Evolutionary conservation across 176 grass and related monocot genomes (phyloP), one percentile per base, ranked within the genome.

Genomic region (Tuctoria greenei): DNA sequence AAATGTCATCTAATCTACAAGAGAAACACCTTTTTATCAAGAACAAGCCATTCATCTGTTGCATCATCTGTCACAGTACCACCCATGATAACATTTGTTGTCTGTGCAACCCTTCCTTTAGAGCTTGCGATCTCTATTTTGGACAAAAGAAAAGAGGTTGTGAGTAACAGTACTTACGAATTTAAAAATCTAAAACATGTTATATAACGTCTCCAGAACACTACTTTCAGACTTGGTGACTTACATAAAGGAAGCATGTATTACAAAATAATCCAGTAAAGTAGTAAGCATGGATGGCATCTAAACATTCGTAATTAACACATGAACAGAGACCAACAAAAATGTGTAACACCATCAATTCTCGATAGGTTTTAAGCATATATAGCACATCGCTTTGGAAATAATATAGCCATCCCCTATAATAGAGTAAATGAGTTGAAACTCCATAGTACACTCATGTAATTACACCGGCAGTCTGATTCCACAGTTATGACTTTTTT

Each of bases 41-140:
- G 92, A 76, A 62, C 69, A 75, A 89, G 66, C 92, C 92, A 95
- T 80, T 95, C 88, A 56, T 89, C 76, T 4, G 86, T 82, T 59
- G 88, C 72, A 82, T 91, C 92, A 91, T 89, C 54, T 17, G 86
- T 82, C 28, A 95, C 83, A 52, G 83, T 95, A 82, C 92, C 88
- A 64, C 92, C 92, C 69, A 95, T 91, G 43, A 95, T 35, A 49
- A 95, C 80, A 89, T 91, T 95, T 64, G 88, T 89, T 37, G 92
- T 91, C 45, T 85, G 92, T 60, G 86, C 86, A 67, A 89, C 73
- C 56, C 92, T 75, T 83, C 88, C 88, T 91, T 85, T 87, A 59
- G 86, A 84, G 35, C 81, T 95, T 56, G 92, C 88, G 78, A 91
- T 70, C 75, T 95, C 92, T 95, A 74, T 57, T 82, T 86, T 51